A percentile compares a stretch with the other conserved stretches of the same genome.
Evolutionary conservation across 371 early-diverging fungal species (phyloP).

Genomic region (Umbelopsis sp.): DNA sequence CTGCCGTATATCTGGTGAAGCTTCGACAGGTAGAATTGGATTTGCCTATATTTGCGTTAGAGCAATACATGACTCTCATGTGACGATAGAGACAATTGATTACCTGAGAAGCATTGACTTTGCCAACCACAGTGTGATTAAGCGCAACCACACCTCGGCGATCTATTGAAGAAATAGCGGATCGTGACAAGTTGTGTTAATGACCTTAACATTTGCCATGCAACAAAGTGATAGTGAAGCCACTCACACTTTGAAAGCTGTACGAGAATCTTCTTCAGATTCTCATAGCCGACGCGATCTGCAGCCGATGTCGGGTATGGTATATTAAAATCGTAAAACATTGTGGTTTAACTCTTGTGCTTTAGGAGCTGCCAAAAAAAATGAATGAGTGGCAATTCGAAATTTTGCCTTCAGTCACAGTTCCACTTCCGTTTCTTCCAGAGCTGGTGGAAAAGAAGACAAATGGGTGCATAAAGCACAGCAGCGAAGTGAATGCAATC

Average conservation of each 20-base stretch:
- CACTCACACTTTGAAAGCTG: slow-evolving; percentile 47
- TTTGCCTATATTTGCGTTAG: slow-evolving; percentile 29
- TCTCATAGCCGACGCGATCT: slow-evolving; percentile 29
- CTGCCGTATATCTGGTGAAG: slow-evolving; percentile 50
- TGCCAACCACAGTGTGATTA: slow-evolving; percentile 63
- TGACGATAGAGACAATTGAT: background rate
- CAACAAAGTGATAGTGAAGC: too few species aligned
- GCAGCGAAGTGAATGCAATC: too few species aligned
- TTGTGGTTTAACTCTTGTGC: slow-evolving; percentile 22
- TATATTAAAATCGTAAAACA: slow-evolving; percentile 71
- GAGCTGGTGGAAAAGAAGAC: too few species aligned
- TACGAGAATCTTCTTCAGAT: slow-evolving; percentile 43
- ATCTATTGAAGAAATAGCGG: slow-evolving; percentile 42
- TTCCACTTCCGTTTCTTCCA: too few species aligned
- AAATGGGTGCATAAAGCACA: too few species aligned
- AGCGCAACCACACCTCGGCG: slow-evolving; percentile 77
- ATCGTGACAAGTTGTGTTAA: background rate
- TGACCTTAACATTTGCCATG: background rate
- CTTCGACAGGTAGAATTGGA: slow-evolving; percentile 49
- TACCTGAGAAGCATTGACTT: slow-evolving; percentile 61
- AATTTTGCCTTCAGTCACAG: too few species aligned
- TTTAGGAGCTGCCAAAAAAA: background rate
- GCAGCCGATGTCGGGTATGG: slow-evolving; percentile 44
- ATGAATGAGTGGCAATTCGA: too few species aligned
- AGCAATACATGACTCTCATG: background rate